phyloP scores from a whole-genome alignment of 148 eudicot species.

The Nyssa sinensis region DNA sequence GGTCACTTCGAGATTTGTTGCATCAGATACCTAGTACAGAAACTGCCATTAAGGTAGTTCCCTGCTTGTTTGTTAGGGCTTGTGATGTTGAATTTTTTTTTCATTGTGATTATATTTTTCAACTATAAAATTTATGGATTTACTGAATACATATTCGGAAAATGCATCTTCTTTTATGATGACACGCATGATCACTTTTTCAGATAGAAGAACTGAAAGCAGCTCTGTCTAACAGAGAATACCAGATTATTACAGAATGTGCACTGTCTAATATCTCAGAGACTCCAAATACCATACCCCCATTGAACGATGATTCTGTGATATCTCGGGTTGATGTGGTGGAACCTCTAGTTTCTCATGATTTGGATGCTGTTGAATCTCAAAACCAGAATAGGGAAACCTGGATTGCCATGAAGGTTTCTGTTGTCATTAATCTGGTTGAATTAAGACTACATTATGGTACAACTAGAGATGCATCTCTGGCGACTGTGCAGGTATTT shows the following conservation, averaged over 20 bases:
- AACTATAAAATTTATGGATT: not conserved
- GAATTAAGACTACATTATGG: slow-evolving; percentile 82
- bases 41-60: slow-evolving; percentile 63
- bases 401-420: slow-evolving; percentile 66
- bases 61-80: slow-evolving; percentile 4
- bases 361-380: slow-evolving; percentile 35
- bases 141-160: not conserved
- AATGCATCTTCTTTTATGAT: not conserved
- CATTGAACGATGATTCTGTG: slow-evolving; percentile 35
- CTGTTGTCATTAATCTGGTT: slow-evolving; percentile 67
- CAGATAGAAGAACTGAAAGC: slow-evolving; percentile 90
- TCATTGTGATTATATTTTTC: not conserved
- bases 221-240: slow-evolving; percentile 77
- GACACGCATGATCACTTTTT: slow-evolving; percentile 15
- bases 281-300: slow-evolving; percentile 67
- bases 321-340: slow-evolving; percentile 30
- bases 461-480: slow-evolving; percentile 62
- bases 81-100: not conserved
- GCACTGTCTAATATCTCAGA: slow-evolving; percentile 80
- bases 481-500: slow-evolving; percentile 84
- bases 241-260: slow-evolving; percentile 90
- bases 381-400: slow-evolving; percentile 36
- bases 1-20: slow-evolving; percentile 86
- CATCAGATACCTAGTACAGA: slow-evolving; percentile 77
- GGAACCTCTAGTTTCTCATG: slow-evolving; percentile 36